phyloP scores from a whole-genome alignment of 805 yeast species.

The Ogataea kodamae region DNA sequence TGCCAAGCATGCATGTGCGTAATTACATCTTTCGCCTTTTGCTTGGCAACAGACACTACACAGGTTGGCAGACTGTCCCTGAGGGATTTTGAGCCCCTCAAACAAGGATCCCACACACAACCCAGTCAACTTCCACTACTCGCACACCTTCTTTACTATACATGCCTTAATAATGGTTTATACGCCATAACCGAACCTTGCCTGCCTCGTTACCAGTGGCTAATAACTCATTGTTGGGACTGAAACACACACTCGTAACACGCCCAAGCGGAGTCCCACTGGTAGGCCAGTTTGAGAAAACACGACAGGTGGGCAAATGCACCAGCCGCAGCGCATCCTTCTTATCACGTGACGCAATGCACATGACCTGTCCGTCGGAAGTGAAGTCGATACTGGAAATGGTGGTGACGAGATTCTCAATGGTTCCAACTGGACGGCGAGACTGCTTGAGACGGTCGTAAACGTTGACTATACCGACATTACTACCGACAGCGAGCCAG shows the following conservation, averaged over 20 bases:
- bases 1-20: too few relatives aligned
- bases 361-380: constrained; percentile 84
- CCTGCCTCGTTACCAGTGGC: constrained; percentile 92
- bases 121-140: too few relatives aligned
- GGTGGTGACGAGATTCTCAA: constrained; percentile 80
- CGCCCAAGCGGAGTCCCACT: constrained; percentile 95
- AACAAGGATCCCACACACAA: too few relatives aligned
- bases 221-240: constrained; percentile 77
- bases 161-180: constrained; percentile 79
- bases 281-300: constrained; percentile 95
- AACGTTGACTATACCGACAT: constrained; percentile 83
- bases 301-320: constrained; percentile 83
- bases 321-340: constrained; percentile 83
- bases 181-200: constrained; percentile 80
- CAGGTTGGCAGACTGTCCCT: too few relatives aligned
- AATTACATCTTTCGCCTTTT: too few relatives aligned
- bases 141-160: too few relatives aligned
- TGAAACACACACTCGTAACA: constrained; percentile 75
- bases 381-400: constrained; percentile 72
- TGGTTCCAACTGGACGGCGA: constrained; percentile 50
- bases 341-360: constrained; percentile 79
- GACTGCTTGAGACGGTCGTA: constrained; percentile 54
- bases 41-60: too few relatives aligned
- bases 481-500: constrained; percentile 87
- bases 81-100: too few relatives aligned